Evolutionary conservation across 164 flowering plant genomes (phyloP), one percentile per base, ranked within the genome.

Genomic region (Aristolochia californica): DNA sequence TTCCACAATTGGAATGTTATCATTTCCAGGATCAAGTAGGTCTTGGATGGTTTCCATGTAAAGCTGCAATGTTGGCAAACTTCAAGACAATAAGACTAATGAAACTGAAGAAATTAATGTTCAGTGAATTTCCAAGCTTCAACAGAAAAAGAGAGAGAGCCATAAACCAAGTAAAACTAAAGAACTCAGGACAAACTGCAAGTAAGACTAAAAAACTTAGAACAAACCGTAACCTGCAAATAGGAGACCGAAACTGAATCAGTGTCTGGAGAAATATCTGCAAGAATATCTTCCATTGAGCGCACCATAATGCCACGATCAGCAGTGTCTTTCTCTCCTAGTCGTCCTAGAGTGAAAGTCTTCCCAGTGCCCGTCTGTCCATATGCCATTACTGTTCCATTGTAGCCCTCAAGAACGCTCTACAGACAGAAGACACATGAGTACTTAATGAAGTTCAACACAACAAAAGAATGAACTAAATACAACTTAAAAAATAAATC

Each of bases 11-110:
- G 96, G 60, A 62, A 94, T 89, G 53, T 84, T 90, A 60, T 90
- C 95, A 67, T 84, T 90, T 45, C 75, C 30, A 57, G 99, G 96
- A 77, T 84, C 79, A 71, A 94, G 97, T 51, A 94, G 87, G 69
- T 94, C 99, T 65, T 94, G 97, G 64, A 94, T 80, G 10, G 88
- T 90, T 75, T 94, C 99, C 99, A 94, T 90, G 68, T 94, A 94
- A 54, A 94, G 88, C 99, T 94, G 84, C 74, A 48, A 25, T 50
- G 23, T 22, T 50, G 54, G 26, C 13, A 49, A 49, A 12, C 40
- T 12, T 34, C 40, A 34, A 5, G 1, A 34, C 7, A 34, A 34
- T 12, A 34, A 34, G 7, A 34, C 7, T 8, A 1, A 34, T 8
- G 10, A 34, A 9, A 34, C 40, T 34, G 5, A 34, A 34, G 4